Conservation (phyloP, 1,139 yeast species). For the Groenewaldozyma auringiensis region DNA sequence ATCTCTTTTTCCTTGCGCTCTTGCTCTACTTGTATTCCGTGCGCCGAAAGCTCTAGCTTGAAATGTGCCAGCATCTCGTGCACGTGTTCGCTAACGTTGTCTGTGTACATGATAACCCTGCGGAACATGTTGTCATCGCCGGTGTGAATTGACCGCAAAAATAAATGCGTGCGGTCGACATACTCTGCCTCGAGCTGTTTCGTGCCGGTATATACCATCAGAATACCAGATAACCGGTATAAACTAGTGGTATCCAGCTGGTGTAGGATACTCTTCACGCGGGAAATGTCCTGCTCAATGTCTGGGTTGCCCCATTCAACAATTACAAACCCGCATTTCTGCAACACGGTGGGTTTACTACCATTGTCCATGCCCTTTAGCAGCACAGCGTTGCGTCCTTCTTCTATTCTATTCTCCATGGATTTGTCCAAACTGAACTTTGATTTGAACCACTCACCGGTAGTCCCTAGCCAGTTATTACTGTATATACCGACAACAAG, state of each 20-base stretch:
- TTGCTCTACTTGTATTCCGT: neutral
- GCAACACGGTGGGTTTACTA: neutral
- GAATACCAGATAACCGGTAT: neutral
- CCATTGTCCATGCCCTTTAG: neutral
- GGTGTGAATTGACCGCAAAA: neutral
- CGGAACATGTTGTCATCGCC: neutral
- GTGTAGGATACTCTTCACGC: neutral
- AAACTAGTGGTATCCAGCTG: neutral
- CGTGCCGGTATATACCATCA: neutral
- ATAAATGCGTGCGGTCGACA: neutral
- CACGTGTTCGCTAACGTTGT: neutral
- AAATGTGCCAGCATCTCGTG: neutral
- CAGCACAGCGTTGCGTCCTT: neutral
- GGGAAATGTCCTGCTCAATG: neutral
- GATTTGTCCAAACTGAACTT: conserved; percentile 24
- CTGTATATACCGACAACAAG: conserved; percentile 17
- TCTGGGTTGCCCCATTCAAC: conserved; percentile 3
- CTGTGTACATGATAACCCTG: neutral
- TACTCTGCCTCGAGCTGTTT: neutral
- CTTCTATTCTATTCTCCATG: conserved; percentile 9
- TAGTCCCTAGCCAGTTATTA: conserved; percentile 25
- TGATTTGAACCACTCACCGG: conserved; percentile 27
- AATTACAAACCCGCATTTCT: conserved; percentile 10
- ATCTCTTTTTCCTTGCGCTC: neutral
- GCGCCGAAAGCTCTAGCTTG: neutral